Percentiles rank a stretch among this genome's conserved stretches.
Evolutionary conservation across 768 basidiomycete species (phyloP).

Genomic region (Dioszegia crocea): DNA sequence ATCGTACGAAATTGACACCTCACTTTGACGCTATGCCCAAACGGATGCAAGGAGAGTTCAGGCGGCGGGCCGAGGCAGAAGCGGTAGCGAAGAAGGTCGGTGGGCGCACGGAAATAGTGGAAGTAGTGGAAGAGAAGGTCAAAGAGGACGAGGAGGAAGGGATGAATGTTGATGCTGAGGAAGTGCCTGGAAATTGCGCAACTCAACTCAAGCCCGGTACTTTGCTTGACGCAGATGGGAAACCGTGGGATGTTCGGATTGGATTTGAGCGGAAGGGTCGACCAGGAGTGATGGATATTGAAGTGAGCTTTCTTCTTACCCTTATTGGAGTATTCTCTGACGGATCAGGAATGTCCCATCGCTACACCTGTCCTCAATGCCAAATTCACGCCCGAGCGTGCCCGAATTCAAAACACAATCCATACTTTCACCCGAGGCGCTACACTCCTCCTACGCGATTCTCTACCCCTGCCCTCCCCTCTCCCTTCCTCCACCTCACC

Average conservation of each 20-base stretch:
- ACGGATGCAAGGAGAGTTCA: constrained; percentile 52
- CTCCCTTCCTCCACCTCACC: constrained; percentile 15
- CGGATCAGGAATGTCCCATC: constrained; percentile 80
- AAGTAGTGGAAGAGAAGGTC: neutral
- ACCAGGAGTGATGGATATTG: constrained; percentile 78
- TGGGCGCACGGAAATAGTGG: neutral
- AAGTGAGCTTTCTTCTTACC: constrained; percentile 55
- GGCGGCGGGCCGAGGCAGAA: constrained; percentile 1
- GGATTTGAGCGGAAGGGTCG: constrained; percentile 81
- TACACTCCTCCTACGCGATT: constrained; percentile 85
- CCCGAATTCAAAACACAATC: constrained; percentile 69
- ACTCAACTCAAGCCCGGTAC: neutral
- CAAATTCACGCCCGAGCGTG: constrained; percentile 60
- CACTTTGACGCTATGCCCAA: constrained; percentile 75
- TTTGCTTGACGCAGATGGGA: neutral
- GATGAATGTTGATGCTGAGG: neutral
- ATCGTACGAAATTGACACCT: constrained; percentile 95
- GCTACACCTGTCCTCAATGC: constrained; percentile 75
- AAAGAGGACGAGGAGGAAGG: constrained; percentile 13
- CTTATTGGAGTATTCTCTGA: neutral
- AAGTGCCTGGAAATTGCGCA: too few relatives aligned
- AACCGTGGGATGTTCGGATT: constrained; percentile 66
- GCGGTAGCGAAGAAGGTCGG: neutral
- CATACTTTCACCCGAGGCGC: constrained; percentile 78
- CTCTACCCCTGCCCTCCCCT: constrained; percentile 52